Base-by-base conservation (phyloP, 2,329 filamentous ascomycete genomes). In the Fusarium tanahbumbuense region DNA sequence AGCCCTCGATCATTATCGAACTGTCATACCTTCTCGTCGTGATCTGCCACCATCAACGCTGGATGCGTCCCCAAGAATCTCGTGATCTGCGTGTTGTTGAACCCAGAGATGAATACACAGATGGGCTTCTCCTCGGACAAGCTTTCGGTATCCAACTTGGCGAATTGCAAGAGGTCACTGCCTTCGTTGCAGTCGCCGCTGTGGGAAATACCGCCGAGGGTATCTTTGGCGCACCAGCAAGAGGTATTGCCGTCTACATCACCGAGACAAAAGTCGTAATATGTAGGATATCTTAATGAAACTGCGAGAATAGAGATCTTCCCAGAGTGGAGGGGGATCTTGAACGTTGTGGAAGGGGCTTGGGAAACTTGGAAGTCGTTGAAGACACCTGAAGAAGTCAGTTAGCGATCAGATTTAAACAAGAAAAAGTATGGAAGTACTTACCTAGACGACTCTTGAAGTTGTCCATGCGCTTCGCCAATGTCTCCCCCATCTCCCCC, bases 231-330 rank as follows among this genome's bases (percentile, higher is more conserved):
- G 0, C 23, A 3, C 62, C 63, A 66, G 4, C 61, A 66, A 3
- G 54, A 66, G 0, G 63, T 18, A 2, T 54, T 66, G 6, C 42
- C 25, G 0, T 66, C 30, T 0, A 16, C 2, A 4, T 66, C 53
- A 0, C 54, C 61, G 4, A 66, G 66, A 5, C 63, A 66, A 1
- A 66, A 60, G 8, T 66, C 63, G 25, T 66, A 66, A 8, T 66
- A 66, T 0, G 63, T 66, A 8, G 63, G 63, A 3, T 32, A 40
- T 0, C 47, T 28, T 8, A 28, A 37, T 3, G 63, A 66, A 1
- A 66, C 42, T 0, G 55, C 63, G 0, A 66, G 22, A 3, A 66
- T 54, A 0, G 61, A 66, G 7, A 66, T 66, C 18, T 65, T 12
- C 0, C 22, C 37, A 1, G 47, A 54, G 0, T 30, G 30, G 0